phyloP scores from a whole-genome alignment of 2,329 filamentous ascomycete genomes.

The Arthrinium phaeospermum region DNA sequence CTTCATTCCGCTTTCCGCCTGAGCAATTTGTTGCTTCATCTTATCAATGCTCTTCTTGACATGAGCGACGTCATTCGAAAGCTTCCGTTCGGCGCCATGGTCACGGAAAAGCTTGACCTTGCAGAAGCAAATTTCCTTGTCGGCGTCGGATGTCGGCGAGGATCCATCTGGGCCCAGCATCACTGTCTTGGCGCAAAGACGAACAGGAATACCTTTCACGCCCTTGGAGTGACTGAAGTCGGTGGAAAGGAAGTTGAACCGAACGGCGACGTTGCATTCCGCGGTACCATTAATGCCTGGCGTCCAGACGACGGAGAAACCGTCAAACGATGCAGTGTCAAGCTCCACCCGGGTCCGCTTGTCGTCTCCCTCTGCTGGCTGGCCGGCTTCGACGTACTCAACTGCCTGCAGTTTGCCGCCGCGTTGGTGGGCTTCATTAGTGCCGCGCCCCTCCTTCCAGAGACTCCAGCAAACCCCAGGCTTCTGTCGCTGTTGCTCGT shows the following conservation, averaged over 20 bases:
- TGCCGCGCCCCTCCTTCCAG: slow-evolving; percentile 97
- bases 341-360: slow-evolving; percentile 73
- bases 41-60: slow-evolving; percentile 98
- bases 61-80: slow-evolving; percentile 92
- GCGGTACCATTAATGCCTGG: slow-evolving; percentile 70
- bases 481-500: slow-evolving; percentile 87
- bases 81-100: slow-evolving; percentile 91
- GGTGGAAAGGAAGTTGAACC: slow-evolving; percentile 98
- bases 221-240: slow-evolving; percentile 99
- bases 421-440: slow-evolving; percentile 91
- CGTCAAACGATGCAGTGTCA: slow-evolving; percentile 85
- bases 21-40: slow-evolving; percentile 88
- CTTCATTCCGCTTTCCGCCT: slow-evolving; percentile 72
- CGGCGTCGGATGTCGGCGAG: slow-evolving; percentile 50
- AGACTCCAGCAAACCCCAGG: slow-evolving; percentile 84
- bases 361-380: slow-evolving; percentile 65
- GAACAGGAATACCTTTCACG: slow-evolving; percentile 94
- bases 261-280: slow-evolving; percentile 86
- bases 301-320: slow-evolving; percentile 90
- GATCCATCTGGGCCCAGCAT: slow-evolving; percentile 61
- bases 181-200: slow-evolving; percentile 90
- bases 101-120: slow-evolving; percentile 98
- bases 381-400: slow-evolving; percentile 80
- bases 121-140: slow-evolving; percentile 85
- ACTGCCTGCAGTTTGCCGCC: slow-evolving; percentile 93